Conservation (phyloP, 495 filamentous ascomycete species). For the Aspergillus leporis region DNA sequence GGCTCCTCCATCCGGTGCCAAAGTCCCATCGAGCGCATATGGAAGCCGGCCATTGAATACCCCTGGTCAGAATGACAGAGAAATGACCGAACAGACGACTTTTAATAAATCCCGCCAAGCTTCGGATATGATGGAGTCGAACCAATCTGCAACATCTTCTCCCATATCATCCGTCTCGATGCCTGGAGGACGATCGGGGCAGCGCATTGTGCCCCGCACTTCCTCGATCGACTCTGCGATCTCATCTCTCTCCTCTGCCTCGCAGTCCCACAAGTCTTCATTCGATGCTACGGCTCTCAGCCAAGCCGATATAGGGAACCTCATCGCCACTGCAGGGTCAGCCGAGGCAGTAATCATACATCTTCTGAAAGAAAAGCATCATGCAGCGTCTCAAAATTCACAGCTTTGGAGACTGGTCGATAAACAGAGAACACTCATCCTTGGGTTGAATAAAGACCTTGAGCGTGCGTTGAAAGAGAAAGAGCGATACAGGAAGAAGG, state of each 20-base stretch:
- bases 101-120: slow-evolving; percentile 26
- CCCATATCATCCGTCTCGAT: slow-evolving; percentile 33
- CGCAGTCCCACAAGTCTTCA: slow-evolving; percentile 63
- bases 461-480: slow-evolving; percentile 92
- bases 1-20: slow-evolving; percentile 26
- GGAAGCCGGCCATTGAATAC: slow-evolving; percentile 10
- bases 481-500: slow-evolving; percentile 85
- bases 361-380: slow-evolving; percentile 87
- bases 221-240: slow-evolving; percentile 95
- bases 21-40: slow-evolving; percentile 18
- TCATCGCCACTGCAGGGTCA: slow-evolving; percentile 83
- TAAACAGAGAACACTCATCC: slow-evolving; percentile 90
- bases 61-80: slow-evolving; percentile 22
- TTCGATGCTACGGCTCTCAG: slow-evolving; percentile 54
- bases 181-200: slow-evolving; percentile 34
- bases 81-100: slow-evolving; percentile 21
- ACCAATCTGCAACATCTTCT: slow-evolving; percentile 35
- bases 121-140: slow-evolving; percentile 29
- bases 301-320: slow-evolving; percentile 65
- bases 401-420: slow-evolving; percentile 95
- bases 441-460: slow-evolving; percentile 92
- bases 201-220: slow-evolving; percentile 66
- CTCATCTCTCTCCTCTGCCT: slow-evolving; percentile 76
- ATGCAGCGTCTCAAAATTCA: slow-evolving; percentile 81
- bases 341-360: slow-evolving; percentile 86